Percentiles rank a stretch among this genome's conserved stretches.
phyloP scores from a whole-genome alignment of 176 grass and related monocot genomes.

The Eleusine coracana region DNA sequence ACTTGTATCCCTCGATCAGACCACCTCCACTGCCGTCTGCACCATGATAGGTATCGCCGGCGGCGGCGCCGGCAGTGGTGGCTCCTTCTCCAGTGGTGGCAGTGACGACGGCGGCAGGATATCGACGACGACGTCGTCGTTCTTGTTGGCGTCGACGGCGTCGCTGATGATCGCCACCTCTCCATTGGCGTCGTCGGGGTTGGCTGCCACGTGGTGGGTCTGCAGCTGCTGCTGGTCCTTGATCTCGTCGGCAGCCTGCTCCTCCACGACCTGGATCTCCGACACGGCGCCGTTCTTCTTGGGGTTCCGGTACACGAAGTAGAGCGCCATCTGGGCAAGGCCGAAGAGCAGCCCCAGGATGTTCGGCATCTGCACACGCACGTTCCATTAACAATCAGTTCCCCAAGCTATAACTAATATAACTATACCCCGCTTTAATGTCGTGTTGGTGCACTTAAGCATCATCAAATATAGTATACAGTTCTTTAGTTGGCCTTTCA shows the following conservation, averaged over 20 bases:
- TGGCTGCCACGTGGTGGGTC: not conserved
- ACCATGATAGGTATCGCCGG: not conserved
- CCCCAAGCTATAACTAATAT: too few species aligned
- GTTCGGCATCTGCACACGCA: conserved; percentile 68
- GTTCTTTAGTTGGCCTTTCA: conserved; percentile 24
- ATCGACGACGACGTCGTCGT: conserved; percentile 31
- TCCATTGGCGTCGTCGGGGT: not conserved
- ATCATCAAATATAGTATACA: not conserved
- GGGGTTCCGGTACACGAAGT: conserved; percentile 71
- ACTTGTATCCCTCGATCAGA: not conserved
- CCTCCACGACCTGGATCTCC: conserved; percentile 28
- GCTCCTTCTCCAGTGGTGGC: not conserved
- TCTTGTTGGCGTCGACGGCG: not conserved
- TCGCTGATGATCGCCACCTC: not conserved
- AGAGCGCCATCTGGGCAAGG: conserved; percentile 67
- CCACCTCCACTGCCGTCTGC: conserved; percentile 36
- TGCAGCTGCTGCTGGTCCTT: conserved; percentile 30
- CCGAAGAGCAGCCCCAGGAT: conserved; percentile 78
- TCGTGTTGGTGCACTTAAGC: too few species aligned
- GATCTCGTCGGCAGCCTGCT: conserved; percentile 15
- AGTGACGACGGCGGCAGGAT: conserved; percentile 25
- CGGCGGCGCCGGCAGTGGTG: not conserved
- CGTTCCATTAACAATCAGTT: not conserved
- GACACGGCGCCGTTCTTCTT: conserved; percentile 61
- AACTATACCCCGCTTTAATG: too few species aligned